These are phyloP conservation scores for Rhynchosporium agropyri DNA, from an alignment of 2,329 filamentous ascomycete genomes.

Conservation along the genomic window DNA sequence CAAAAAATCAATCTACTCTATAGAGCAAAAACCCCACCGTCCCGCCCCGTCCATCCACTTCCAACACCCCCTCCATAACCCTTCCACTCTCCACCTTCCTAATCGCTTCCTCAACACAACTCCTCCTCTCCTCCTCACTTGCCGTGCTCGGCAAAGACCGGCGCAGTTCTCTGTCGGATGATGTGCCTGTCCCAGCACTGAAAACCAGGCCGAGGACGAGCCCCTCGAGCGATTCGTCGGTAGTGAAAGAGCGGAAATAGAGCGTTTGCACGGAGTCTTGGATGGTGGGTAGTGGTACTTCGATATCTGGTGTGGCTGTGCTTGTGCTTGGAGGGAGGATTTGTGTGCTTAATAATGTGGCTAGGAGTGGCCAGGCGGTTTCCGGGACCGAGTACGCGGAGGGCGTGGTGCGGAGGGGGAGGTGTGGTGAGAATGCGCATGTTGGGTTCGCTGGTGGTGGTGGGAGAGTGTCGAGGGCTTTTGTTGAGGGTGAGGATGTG, in stretches of 20 bases:
- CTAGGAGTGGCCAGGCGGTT: slow-evolving; percentile 17
- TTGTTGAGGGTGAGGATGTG: neutral
- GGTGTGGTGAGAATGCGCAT: slow-evolving; percentile 20
- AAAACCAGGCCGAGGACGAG: slow-evolving; percentile 29
- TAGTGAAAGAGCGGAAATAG: slow-evolving; percentile 19
- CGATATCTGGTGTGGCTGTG: neutral
- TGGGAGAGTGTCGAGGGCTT: neutral
- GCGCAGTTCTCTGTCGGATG: slow-evolving; percentile 16
- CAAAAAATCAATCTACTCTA: slow-evolving; percentile 32
- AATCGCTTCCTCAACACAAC: slow-evolving; percentile 30
- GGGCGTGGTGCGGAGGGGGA: slow-evolving; percentile 14
- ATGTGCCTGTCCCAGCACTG: slow-evolving; percentile 6
- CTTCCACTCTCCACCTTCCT: slow-evolving; percentile 25
- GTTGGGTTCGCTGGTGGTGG: neutral
- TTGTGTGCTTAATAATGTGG: slow-evolving; percentile 8
- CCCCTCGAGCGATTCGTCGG: slow-evolving; percentile 22
- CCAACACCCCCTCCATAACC: slow-evolving; percentile 33
- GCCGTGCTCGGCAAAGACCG: neutral
- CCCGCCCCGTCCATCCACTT: slow-evolving; percentile 28
- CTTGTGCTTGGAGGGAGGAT: slow-evolving; percentile 5
- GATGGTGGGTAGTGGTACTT: slow-evolving; percentile 23
- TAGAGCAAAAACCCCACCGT: slow-evolving; percentile 36
- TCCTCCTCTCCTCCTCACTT: slow-evolving; percentile 2
- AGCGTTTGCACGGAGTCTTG: slow-evolving; percentile 26
- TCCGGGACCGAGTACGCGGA: slow-evolving; percentile 12